Percentiles rank a stretch among this genome's conserved stretches.
phyloP scores from a whole-genome alignment of 306 rosid species.

The Albizia julibrissin region DNA sequence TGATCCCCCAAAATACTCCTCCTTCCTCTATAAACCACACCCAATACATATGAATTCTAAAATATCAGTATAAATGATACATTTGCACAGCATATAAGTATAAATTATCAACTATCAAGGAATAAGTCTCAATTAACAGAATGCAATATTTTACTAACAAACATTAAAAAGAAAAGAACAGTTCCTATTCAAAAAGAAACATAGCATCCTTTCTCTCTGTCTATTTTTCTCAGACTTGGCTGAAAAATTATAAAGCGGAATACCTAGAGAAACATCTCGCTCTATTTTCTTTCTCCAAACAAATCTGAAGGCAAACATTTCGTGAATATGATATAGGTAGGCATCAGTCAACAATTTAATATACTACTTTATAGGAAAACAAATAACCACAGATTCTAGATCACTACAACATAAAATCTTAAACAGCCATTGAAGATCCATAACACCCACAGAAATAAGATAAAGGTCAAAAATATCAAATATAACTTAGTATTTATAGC shows the following conservation, averaged over 20 bases:
- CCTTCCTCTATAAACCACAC: not conserved
- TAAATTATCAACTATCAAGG: not conserved
- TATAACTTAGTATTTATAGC: not conserved
- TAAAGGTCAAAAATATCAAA: slow-evolving; percentile 5
- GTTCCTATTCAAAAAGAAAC: too few species aligned
- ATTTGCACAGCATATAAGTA: not conserved
- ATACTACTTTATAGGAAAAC: not conserved
- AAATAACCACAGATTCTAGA: not conserved
- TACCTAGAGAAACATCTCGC: slow-evolving; percentile 81
- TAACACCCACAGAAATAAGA: not conserved
- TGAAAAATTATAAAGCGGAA: slow-evolving; percentile 64
- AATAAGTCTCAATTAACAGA: not conserved
- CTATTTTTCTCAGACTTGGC: slow-evolving; percentile 76
- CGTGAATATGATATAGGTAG: not conserved
- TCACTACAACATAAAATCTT: not conserved
- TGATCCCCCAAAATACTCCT: not conserved
- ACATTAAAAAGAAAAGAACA: not conserved
- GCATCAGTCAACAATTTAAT: not conserved
- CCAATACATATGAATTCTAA: not conserved
- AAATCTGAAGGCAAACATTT: slow-evolving; percentile 57
- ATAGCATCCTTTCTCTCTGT: slow-evolving; percentile 73
- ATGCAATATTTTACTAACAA: not conserved
- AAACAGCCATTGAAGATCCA: not conserved
- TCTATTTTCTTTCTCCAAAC: slow-evolving; percentile 98
- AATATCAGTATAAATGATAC: not conserved